phyloP scores from a whole-genome alignment of 202 grass and related monocot genomes.

The Alloteropsis angusta region DNA sequence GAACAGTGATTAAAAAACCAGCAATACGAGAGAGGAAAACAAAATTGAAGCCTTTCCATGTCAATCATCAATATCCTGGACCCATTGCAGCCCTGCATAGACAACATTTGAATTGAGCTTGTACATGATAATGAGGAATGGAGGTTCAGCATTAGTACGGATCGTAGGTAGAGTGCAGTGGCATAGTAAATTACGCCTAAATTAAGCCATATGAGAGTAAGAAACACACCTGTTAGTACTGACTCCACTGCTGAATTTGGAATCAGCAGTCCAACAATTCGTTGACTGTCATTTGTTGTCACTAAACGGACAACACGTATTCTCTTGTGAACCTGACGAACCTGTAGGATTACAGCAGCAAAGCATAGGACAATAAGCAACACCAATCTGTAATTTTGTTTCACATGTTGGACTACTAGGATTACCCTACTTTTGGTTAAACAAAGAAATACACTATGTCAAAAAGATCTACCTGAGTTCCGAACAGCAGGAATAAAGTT shows the following conservation, averaged over 20 bases:
- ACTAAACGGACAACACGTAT: conserved; percentile 79
- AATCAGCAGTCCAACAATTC: conserved; percentile 74
- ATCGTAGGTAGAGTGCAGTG: background rate
- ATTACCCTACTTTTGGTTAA: background rate
- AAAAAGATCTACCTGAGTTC: background rate
- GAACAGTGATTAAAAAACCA: background rate
- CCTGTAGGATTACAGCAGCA: conserved; percentile 36
- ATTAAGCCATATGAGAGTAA: background rate
- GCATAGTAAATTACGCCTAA: background rate
- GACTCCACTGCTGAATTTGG: conserved; percentile 88
- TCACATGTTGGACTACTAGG: background rate
- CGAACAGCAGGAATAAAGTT: background rate
- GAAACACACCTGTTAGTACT: conserved; percentile 75
- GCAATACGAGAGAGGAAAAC: conserved; percentile 25
- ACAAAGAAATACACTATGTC: background rate
- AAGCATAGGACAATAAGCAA: conserved; percentile 25
- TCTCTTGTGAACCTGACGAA: conserved; percentile 66
- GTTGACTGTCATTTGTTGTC: conserved; percentile 58
- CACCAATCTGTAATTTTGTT: conserved; percentile 4
- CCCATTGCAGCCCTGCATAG: conserved; percentile 53
- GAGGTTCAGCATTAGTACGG: background rate
- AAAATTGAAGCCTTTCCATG: conserved; percentile 4
- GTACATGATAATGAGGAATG: background rate
- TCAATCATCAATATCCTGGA: conserved; percentile 55
- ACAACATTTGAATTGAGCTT: background rate